Evolutionary conservation across 371 early-diverging fungal species (phyloP).

Genomic region (Phascolomyces articulosus): DNA sequence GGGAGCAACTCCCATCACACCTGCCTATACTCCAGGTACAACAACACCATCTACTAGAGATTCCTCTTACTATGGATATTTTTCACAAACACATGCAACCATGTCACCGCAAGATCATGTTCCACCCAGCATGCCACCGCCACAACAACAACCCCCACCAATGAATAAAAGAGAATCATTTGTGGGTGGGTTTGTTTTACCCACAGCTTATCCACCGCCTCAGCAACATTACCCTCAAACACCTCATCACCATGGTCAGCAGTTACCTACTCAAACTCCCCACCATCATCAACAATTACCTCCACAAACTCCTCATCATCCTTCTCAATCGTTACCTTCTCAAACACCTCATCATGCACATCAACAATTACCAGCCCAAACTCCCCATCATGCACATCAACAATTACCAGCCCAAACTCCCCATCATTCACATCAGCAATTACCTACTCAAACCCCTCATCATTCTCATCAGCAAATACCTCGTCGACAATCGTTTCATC

Average conservation of each 20-base stretch:
- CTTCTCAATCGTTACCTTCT: no score
- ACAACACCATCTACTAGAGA: not conserved
- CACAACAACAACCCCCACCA: no score
- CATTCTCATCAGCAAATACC: not conserved
- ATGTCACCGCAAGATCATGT: slow-evolving; percentile 5
- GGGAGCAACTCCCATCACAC: slow-evolving; percentile 10
- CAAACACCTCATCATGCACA: no score
- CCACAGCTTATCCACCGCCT: slow-evolving; percentile 10
- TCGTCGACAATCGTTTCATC: not conserved
- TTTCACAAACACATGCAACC: slow-evolving; percentile 11
- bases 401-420: not conserved
- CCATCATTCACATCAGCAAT: not conserved
- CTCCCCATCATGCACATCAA: not conserved
- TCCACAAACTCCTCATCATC: not conserved
- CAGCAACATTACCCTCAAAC: slow-evolving; percentile 4
- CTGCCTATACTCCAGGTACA: slow-evolving; percentile 7
- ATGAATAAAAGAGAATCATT: slow-evolving; percentile 10
- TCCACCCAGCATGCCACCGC: not conserved
- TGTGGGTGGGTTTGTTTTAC: slow-evolving; percentile 19
- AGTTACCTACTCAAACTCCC: not conserved
- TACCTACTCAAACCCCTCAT: not conserved
- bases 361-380: not conserved
- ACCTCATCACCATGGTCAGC: not conserved
- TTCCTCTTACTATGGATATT: slow-evolving; percentile 9
- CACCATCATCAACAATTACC: not conserved